Conservation (phyloP, 2,329 filamentous ascomycete genomes). For the Bipolaris zeicola region DNA sequence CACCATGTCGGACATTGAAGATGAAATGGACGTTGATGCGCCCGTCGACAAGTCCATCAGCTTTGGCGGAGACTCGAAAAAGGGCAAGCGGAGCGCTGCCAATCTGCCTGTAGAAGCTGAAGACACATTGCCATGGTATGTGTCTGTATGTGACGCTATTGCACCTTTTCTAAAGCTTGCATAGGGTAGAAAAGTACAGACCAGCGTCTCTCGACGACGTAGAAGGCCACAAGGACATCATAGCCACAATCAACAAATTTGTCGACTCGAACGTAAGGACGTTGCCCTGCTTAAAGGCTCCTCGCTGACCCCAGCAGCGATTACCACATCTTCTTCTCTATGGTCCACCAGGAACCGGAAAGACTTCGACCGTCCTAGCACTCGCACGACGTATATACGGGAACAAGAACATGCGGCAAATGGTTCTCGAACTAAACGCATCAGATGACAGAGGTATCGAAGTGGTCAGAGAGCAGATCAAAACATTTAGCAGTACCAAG, state of each 20-base stretch:
- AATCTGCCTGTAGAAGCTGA: slow-evolving; percentile 93
- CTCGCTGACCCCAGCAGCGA: slow-evolving; percentile 55
- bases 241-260: slow-evolving; percentile 97
- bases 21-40: slow-evolving; percentile 70
- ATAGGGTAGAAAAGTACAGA: slow-evolving; percentile 94
- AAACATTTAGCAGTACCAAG: slow-evolving; percentile 97
- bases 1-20: slow-evolving; percentile 64
- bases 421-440: slow-evolving; percentile 97
- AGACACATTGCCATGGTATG: slow-evolving; percentile 89
- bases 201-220: slow-evolving; percentile 89
- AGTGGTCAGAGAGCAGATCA: slow-evolving; percentile 95
- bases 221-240: slow-evolving; percentile 94
- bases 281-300: fast-evolving
- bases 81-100: slow-evolving; percentile 90
- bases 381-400: slow-evolving; percentile 94
- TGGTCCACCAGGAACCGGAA: slow-evolving; percentile 93
- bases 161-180: slow-evolving; percentile 3
- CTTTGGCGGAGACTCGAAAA: slow-evolving; percentile 78
- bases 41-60: slow-evolving; percentile 59
- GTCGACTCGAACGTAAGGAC: slow-evolving; percentile 78
- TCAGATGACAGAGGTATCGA: slow-evolving; percentile 98
- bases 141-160: fast-evolving
- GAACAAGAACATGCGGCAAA: slow-evolving; percentile 88
- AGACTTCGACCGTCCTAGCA: slow-evolving; percentile 94
- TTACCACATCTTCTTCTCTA: slow-evolving; percentile 96